phyloP scores from a whole-genome alignment of 371 early-diverging fungal genomes.

The Mortierella sp. region DNA sequence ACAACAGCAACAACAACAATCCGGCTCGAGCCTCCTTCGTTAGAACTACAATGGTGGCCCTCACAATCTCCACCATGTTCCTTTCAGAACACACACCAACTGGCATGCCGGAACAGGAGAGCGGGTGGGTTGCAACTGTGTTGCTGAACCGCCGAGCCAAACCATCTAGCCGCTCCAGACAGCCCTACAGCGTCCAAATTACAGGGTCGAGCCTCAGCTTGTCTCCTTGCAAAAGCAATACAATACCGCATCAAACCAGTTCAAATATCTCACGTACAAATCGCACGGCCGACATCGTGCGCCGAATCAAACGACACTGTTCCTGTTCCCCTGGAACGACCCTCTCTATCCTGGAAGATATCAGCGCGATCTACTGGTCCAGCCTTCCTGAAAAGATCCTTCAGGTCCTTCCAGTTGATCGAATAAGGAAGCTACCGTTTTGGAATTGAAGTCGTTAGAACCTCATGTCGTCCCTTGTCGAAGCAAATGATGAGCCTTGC shows the following conservation, averaged over 20 bases:
- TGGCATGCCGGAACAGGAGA: neutral
- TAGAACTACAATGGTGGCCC: neutral
- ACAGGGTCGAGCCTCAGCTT: neutral
- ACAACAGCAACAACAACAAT: neutral
- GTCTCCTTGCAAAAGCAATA: slow-evolving; percentile 8
- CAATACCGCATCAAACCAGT: slow-evolving; percentile 9
- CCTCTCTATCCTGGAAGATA: slow-evolving; percentile 69
- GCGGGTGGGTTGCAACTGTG: neutral
- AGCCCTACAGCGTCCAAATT: neutral
- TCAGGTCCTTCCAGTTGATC: slow-evolving; percentile 83
- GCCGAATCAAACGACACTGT: slow-evolving; percentile 80
- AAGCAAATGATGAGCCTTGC: neutral
- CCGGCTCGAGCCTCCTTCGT: neutral
- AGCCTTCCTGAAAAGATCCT: slow-evolving; percentile 80
- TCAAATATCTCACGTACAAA: slow-evolving; percentile 65
- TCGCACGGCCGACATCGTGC: slow-evolving; percentile 74
- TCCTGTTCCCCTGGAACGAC: slow-evolving; percentile 78
- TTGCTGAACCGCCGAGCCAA: neutral
- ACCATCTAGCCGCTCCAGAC: neutral
- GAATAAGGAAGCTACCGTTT: slow-evolving; percentile 74
- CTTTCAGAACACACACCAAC: neutral
- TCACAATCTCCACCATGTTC: neutral
- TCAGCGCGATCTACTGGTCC: slow-evolving; percentile 73
- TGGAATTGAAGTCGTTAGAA: neutral
- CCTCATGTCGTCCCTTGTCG: neutral